phyloP scores from a whole-genome alignment of 1,284 basidiomycete genomes.

The Marasmius fiardii region DNA sequence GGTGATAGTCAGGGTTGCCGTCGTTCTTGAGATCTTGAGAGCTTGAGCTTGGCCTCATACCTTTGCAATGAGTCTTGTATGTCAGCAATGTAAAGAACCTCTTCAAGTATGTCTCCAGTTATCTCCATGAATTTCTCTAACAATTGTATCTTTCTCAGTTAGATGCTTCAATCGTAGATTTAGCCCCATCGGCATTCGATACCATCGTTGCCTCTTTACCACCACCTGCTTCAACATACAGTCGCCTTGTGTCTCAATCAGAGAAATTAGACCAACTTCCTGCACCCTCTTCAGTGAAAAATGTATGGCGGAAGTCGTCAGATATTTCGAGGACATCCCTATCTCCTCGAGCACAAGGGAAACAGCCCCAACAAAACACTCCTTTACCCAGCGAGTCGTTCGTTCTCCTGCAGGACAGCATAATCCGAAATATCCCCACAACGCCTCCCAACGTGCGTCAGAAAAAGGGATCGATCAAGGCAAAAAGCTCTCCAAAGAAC shows the following conservation, averaged over 20 bases:
- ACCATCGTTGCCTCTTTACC: slow-evolving; percentile 77
- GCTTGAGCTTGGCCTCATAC: too few relatives aligned
- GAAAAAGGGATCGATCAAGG: slow-evolving; percentile 38
- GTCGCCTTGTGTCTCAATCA: slow-evolving; percentile 40
- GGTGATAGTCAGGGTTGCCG: too few relatives aligned
- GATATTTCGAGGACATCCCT: slow-evolving; percentile 29
- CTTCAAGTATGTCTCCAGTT: slow-evolving; percentile 54
- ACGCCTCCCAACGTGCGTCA: slow-evolving; percentile 33
- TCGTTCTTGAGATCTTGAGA: too few relatives aligned
- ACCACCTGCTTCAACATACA: slow-evolving; percentile 40
- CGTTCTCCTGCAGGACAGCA: slow-evolving; percentile 84
- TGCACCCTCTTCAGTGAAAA: slow-evolving; percentile 52
- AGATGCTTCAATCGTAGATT: slow-evolving; percentile 80
- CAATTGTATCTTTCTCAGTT: slow-evolving; percentile 50
- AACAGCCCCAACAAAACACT: slow-evolving; percentile 48
- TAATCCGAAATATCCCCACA: slow-evolving; percentile 58
- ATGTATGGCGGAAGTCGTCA: slow-evolving; percentile 58
- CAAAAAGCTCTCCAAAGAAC: slow-evolving; percentile 24
- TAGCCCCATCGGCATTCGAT: slow-evolving; percentile 83
- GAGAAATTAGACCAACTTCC: slow-evolving; percentile 57
- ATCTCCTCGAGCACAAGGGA: slow-evolving; percentile 49
- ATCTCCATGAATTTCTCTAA: not conserved
- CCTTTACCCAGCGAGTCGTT: slow-evolving; percentile 79
- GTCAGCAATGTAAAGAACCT: slow-evolving; percentile 86
- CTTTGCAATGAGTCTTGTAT: slow-evolving; percentile 56